These are phyloP conservation scores for Aspergillus texensis DNA, from an alignment of 2,329 filamentous ascomycete species.

Conservation along the genomic window DNA sequence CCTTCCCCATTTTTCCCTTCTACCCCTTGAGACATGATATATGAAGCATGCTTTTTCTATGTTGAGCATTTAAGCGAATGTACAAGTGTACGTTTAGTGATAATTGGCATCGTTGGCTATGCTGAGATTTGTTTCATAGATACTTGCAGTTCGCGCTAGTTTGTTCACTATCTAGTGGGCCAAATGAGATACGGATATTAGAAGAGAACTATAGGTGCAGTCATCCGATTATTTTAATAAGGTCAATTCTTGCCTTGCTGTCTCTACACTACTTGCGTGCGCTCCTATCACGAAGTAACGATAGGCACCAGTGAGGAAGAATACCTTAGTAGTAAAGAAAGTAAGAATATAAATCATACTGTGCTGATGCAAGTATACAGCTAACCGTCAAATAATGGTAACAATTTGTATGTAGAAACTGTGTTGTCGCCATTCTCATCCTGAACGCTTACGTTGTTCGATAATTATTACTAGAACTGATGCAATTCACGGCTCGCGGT, in stretches of 20 bases:
- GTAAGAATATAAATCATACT: neutral
- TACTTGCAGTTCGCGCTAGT: neutral
- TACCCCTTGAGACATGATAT: neutral
- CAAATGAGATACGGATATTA: neutral
- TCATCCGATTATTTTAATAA: neutral
- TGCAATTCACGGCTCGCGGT: too few species aligned
- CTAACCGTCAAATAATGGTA: neutral
- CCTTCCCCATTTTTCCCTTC: neutral
- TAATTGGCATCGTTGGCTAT: neutral
- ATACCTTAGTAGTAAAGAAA: neutral
- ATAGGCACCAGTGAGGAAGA: neutral
- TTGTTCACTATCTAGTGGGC: neutral
- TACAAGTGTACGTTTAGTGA: slow-evolving; percentile 4
- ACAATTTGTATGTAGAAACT: neutral
- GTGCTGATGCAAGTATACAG: neutral
- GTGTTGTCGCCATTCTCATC: neutral
- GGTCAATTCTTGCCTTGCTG: neutral
- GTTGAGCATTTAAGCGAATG: neutral
- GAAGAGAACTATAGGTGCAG: neutral
- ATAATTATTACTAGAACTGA: neutral
- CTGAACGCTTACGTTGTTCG: neutral
- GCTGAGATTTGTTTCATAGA: slow-evolving; percentile 6
- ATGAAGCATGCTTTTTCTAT: neutral
- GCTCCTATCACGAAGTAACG: neutral
- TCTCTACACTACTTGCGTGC: neutral